Percentiles rank a stretch among this genome's conserved stretches.
Conservation (phyloP, 1,284 basidiomycete species). For the Erythrobasidium hasegawianum region DNA sequence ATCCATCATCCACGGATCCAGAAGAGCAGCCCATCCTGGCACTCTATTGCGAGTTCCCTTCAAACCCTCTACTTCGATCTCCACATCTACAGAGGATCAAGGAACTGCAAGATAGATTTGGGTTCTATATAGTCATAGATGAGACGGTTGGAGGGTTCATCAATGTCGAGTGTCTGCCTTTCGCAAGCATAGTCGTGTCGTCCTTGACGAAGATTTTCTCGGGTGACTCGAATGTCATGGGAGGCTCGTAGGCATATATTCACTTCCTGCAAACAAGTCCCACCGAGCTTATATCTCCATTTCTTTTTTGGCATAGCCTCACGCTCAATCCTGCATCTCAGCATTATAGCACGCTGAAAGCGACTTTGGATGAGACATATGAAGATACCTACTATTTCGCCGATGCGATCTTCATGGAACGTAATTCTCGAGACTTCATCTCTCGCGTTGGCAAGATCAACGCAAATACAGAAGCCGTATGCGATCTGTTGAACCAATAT, state of each 20-base stretch:
- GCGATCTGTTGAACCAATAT: conserved; percentile 63
- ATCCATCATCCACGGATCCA: conserved; percentile 31
- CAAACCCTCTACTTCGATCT: conserved; percentile 85
- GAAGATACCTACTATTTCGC: conserved; percentile 87
- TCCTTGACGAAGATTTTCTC: conserved; percentile 94
- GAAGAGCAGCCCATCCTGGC: conserved; percentile 51
- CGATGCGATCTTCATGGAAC: conserved; percentile 95
- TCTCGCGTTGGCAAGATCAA: conserved; percentile 74
- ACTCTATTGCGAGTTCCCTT: conserved; percentile 77
- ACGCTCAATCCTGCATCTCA: conserved; percentile 76
- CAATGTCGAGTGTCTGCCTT: conserved; percentile 87
- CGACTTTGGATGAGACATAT: conserved; percentile 60
- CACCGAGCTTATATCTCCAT: too few relatives aligned
- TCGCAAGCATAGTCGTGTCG: conserved; percentile 88
- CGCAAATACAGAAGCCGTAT: conserved; percentile 74
- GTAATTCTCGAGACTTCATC: conserved; percentile 90
- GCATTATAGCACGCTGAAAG: conserved; percentile 65
- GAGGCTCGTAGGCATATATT: conserved; percentile 68
- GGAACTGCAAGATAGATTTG: conserved; percentile 76
- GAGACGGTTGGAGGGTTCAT: conserved; percentile 96
- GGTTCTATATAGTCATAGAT: conserved; percentile 85
- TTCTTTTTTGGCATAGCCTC: conserved; percentile 55
- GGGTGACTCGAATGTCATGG: conserved; percentile 95
- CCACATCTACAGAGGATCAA: conserved; percentile 76
- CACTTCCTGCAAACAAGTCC: too few relatives aligned